These are phyloP conservation scores for Fusarium sp. DNA, from an alignment of 2,329 filamentous ascomycete species.

Conservation along the genomic window DNA sequence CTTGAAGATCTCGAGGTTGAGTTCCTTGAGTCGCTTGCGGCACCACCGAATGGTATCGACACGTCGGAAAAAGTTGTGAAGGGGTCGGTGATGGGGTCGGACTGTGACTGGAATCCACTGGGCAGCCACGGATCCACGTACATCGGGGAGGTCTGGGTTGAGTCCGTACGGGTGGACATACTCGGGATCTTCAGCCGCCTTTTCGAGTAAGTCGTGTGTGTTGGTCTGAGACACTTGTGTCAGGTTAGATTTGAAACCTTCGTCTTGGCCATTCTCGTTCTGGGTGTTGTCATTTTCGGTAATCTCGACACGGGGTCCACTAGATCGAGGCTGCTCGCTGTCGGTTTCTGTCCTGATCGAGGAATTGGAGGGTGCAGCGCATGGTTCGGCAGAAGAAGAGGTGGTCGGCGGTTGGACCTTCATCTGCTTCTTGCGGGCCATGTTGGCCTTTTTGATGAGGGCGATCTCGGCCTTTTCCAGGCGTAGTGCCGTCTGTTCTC, in stretches of 20 bases:
- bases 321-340: slow-evolving; percentile 15
- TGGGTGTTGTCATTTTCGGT: slow-evolving; percentile 3
- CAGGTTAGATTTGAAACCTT: slow-evolving; percentile 25
- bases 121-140: slow-evolving; percentile 69
- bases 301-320: slow-evolving; percentile 9
- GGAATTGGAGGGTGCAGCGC: slow-evolving; percentile 19
- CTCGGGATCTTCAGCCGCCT: slow-evolving; percentile 45
- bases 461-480: slow-evolving; percentile 90
- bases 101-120: slow-evolving; percentile 80
- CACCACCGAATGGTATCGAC: slow-evolving; percentile 96
- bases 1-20: slow-evolving; percentile 63
- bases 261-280: neutral
- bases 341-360: slow-evolving; percentile 24
- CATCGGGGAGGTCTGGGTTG: slow-evolving; percentile 51
- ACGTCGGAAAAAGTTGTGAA: slow-evolving; percentile 82
- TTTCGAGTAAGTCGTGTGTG: slow-evolving; percentile 30
- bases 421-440: slow-evolving; percentile 70
- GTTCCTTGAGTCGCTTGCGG: slow-evolving; percentile 63
- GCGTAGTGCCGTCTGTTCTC: slow-evolving; percentile 82
- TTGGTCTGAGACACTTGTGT: slow-evolving; percentile 22
- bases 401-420: slow-evolving; percentile 2
- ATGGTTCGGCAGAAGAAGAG: slow-evolving; percentile 21
- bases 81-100: slow-evolving; percentile 76
- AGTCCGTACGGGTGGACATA: slow-evolving; percentile 55
- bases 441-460: slow-evolving; percentile 83